Evolutionary conservation across 805 yeast species (phyloP).

Genomic region (Cyberlindnera amylophila): DNA sequence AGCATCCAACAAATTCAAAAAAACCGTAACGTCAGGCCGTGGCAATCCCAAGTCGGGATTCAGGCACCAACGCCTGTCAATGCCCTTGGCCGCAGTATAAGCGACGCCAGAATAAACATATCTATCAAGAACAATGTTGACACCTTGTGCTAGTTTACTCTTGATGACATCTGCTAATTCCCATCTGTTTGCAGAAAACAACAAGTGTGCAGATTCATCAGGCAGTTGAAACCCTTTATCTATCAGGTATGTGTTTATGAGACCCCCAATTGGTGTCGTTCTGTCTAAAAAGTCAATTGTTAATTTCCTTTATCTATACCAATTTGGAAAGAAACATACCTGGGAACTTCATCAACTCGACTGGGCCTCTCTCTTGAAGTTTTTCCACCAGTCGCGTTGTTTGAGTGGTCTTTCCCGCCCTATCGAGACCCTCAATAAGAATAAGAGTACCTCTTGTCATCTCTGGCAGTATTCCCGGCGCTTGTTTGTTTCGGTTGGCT

Average conservation of each 20-base stretch:
- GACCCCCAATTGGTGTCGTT: conserved; percentile 71
- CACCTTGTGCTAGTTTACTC: conserved; percentile 45
- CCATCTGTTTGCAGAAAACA: conserved; percentile 95
- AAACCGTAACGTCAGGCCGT: conserved; percentile 78
- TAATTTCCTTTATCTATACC: conserved; percentile 1
- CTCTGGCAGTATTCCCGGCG: too few species aligned
- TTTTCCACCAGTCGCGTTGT: conserved; percentile 38
- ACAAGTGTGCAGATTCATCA: conserved; percentile 80
- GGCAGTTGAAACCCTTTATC: conserved; percentile 46
- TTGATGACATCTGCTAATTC: conserved; percentile 56
- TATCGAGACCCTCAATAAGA: conserved; percentile 86
- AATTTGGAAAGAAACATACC: too few species aligned
- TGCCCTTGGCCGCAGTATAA: conserved; percentile 81
- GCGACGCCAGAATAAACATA: conserved; percentile 93
- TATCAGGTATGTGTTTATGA: conserved; percentile 71
- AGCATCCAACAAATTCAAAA: conserved; percentile 56
- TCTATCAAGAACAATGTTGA: conserved; percentile 70
- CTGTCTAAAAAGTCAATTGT: conserved; percentile 42
- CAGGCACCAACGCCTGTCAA: conserved; percentile 72
- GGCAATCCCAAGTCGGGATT: conserved; percentile 83
- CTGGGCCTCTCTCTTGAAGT: conserved; percentile 31
- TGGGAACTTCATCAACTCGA: conserved; percentile 72
- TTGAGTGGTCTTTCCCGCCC: conserved; percentile 95
- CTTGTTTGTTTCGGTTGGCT: too few species aligned
- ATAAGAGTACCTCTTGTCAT: conserved; percentile 65